Evolutionary conservation across 148 eudicot genomes (phyloP), one percentile per base, ranked within the genome.

Genomic region (Chenopodium formosanum): DNA sequence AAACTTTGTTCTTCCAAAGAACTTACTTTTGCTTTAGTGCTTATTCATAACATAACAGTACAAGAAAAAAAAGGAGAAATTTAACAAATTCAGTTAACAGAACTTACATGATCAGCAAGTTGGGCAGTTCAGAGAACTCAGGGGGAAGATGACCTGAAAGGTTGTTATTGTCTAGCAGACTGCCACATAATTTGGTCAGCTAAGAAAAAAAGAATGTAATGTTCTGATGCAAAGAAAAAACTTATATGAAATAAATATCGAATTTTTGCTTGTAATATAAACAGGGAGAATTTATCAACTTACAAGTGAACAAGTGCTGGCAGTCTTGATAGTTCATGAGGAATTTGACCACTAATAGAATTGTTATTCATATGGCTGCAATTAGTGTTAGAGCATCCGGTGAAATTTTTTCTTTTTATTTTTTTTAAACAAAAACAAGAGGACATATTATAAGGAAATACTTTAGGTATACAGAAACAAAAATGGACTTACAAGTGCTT

Each of bases 111-210:
- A 94, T 94, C 37, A 70, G 79, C 65, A 94, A 88, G 27, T 62
- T 82, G 22, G 97, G 92, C 87, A 91, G 68, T 70, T 89, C 17
- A 13, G 92, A 88, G 27, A 93, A 86, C 84, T 91, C 93, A 46
- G 92, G 90, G 29, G 98, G 98, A 86, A 93, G 92, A 84, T 84
- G 76, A n/a, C 98, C 98, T 40, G 97, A 86, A 83, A 93, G 88
- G 73, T 93, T 91, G 84, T 93, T 93, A 81, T 93, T 91, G 77
- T 93, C 97, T 56, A 93, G 92, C 77, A 93, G 84, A 78, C 97
- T 93, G 94, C 88, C 89, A 63, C 52, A 74, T 74, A 48, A 65
- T 1, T 64, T 50, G 50, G 32, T 74, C 74, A 65, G 82, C 67
- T 53, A 81, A 80, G 62, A 63, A 16, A 25, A 17, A 14, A 27